Conservation (phyloP, 805 yeast genomes). For the Candida succiphila region DNA sequence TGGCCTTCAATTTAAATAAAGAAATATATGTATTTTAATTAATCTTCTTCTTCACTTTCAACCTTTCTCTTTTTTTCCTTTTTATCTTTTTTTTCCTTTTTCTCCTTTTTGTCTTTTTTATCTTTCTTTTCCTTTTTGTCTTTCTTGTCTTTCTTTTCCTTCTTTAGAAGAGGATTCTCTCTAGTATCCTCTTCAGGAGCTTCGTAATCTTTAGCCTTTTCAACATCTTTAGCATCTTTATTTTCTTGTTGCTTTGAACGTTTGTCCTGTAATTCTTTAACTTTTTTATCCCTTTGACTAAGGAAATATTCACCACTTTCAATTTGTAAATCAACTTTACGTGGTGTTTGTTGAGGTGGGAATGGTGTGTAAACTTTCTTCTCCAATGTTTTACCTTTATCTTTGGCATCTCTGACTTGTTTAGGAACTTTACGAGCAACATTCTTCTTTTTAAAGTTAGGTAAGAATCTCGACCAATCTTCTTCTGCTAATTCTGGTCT, state of each 20-base stretch:
- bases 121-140: constrained; percentile 15
- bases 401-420: constrained; percentile 42
- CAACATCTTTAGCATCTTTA: constrained; percentile 53
- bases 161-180: constrained; percentile 24
- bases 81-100: constrained; percentile 19
- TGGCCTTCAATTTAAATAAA: no score
- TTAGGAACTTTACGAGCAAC: constrained; percentile 88
- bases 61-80: constrained; percentile 9
- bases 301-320: constrained; percentile 98
- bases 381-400: constrained; percentile 30
- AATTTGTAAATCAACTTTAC: constrained; percentile 94
- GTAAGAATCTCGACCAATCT: constrained; percentile 94
- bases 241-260: constrained; percentile 67
- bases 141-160: constrained; percentile 19
- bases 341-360: constrained; percentile 96
- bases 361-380: constrained; percentile 91
- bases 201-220: constrained; percentile 66
- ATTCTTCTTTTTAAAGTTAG: constrained; percentile 92
- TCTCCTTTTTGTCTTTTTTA: constrained; percentile 18
- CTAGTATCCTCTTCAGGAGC: constrained; percentile 69
- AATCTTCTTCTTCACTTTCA: no score
- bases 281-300: constrained; percentile 73
- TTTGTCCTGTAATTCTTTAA: constrained; percentile 64
- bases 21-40: not conserved
- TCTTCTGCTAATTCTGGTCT: constrained; percentile 93